Evolutionary conservation across 108 stramenopile species (phyloP).

Genomic region (Licmophora abbreviata): DNA sequence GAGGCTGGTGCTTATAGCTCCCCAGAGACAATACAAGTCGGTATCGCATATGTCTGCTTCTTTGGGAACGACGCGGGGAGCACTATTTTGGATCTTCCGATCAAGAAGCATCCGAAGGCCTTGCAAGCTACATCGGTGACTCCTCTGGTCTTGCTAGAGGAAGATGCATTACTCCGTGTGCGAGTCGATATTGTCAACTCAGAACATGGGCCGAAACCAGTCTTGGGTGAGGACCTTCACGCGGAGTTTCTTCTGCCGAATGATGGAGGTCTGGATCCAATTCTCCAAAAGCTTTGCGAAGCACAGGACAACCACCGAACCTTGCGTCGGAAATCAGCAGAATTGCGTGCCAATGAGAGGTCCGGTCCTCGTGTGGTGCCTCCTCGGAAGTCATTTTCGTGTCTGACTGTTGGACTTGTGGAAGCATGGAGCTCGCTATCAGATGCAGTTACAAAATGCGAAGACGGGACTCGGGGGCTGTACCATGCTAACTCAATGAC

Average conservation of each 20-base stretch:
- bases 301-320: background rate
- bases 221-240: too few species aligned
- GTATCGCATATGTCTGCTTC: conserved; percentile 18
- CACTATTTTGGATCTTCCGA: conserved; percentile 22
- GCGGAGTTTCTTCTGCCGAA: too few species aligned
- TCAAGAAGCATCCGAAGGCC: conserved; percentile 12
- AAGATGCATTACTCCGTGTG: conserved; percentile 22
- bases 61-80: conserved; percentile 10
- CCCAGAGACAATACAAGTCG: conserved; percentile 6
- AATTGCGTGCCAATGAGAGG: too few species aligned
- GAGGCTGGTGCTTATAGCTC: background rate
- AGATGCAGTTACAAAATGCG: too few species aligned
- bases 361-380: too few species aligned
- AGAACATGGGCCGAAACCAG: background rate
- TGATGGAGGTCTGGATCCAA: background rate
- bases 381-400: too few species aligned
- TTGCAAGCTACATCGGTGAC: background rate
- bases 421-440: too few species aligned
- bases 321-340: too few species aligned
- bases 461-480: too few species aligned
- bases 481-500: too few species aligned
- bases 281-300: conserved; percentile 1
- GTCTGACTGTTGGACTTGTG: too few species aligned
- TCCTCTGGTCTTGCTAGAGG: conserved; percentile 6
- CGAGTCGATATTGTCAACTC: conserved; percentile 6